These are phyloP conservation scores for Epichloe sibirici DNA, from an alignment of 2,329 filamentous ascomycete genomes.

Conservation along the genomic window DNA sequence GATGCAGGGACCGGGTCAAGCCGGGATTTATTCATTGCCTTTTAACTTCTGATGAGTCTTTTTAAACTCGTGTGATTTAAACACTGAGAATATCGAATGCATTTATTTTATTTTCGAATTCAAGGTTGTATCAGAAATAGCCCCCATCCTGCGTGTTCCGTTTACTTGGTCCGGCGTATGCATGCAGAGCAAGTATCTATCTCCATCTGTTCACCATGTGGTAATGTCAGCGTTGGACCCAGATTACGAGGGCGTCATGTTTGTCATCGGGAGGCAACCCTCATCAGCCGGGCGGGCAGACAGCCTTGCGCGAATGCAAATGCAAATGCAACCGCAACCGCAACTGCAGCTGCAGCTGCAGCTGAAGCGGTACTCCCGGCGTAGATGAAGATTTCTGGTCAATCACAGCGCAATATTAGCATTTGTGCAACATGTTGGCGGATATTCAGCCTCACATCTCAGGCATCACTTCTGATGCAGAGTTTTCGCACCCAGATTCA, in stretches of 20 bases:
- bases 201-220: background rate
- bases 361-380: background rate
- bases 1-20: too few relatives aligned
- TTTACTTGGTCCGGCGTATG: background rate
- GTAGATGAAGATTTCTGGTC: background rate
- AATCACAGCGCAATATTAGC: background rate
- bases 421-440: background rate
- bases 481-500: too few relatives aligned
- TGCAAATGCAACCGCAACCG: too few relatives aligned
- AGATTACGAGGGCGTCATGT: background rate
- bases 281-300: background rate
- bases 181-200: background rate
- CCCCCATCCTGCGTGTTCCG: background rate
- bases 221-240: background rate
- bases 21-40: too few relatives aligned
- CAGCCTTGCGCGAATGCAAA: background rate
- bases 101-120: too few relatives aligned
- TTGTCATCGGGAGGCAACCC: background rate
- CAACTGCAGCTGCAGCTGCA: background rate
- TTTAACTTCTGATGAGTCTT: too few relatives aligned
- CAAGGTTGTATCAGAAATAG: too few relatives aligned
- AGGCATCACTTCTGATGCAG: too few relatives aligned
- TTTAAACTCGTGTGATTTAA: too few relatives aligned
- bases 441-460: too few relatives aligned
- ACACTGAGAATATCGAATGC: too few relatives aligned